Evolutionary conservation across 2,329 filamentous ascomycete genomes (phyloP).

Genomic region (Colletotrichum gigasporum): DNA sequence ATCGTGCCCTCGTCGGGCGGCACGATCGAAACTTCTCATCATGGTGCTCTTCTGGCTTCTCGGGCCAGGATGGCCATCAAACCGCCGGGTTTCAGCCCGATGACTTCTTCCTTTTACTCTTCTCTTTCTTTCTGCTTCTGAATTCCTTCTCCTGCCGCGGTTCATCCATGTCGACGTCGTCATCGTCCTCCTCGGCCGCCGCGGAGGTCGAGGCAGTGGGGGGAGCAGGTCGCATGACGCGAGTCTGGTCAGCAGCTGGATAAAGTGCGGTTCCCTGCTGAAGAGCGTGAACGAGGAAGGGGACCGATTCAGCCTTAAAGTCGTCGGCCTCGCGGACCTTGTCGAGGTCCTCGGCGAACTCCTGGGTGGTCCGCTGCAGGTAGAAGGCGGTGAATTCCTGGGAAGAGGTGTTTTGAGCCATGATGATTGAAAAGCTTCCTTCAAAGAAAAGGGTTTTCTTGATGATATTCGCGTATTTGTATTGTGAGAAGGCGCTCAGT

Average conservation of each 20-base stretch:
- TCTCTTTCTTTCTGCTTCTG: constrained; percentile 16
- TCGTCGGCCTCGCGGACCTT: constrained; percentile 74
- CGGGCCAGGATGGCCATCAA: too few relatives aligned
- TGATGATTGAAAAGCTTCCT: neutral
- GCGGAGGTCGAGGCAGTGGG: neutral
- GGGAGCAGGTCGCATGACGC: constrained; percentile 28
- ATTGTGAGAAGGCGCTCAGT: neutral
- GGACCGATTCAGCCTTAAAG: constrained; percentile 72
- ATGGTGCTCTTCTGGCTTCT: too few relatives aligned
- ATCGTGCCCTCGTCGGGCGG: too few relatives aligned
- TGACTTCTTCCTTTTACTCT: constrained; percentile 13
- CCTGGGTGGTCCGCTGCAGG: constrained; percentile 73
- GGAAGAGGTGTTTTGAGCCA: constrained; percentile 6
- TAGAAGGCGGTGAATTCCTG: constrained; percentile 71
- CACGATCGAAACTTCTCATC: too few relatives aligned
- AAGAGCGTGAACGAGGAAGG: constrained; percentile 73
- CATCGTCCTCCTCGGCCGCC: constrained; percentile 1
- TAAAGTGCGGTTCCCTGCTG: constrained; percentile 74
- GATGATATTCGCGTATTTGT: too few relatives aligned
- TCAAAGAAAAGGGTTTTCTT: too few relatives aligned
- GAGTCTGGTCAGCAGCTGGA: constrained; percentile 52
- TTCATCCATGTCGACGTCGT: constrained; percentile 11
- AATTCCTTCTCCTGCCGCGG: neutral
- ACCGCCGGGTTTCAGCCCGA: constrained; percentile 18
- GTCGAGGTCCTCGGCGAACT: constrained; percentile 80